Evolutionary conservation across 768 basidiomycete genomes (phyloP).

Genomic region (Mycena crocata): DNA sequence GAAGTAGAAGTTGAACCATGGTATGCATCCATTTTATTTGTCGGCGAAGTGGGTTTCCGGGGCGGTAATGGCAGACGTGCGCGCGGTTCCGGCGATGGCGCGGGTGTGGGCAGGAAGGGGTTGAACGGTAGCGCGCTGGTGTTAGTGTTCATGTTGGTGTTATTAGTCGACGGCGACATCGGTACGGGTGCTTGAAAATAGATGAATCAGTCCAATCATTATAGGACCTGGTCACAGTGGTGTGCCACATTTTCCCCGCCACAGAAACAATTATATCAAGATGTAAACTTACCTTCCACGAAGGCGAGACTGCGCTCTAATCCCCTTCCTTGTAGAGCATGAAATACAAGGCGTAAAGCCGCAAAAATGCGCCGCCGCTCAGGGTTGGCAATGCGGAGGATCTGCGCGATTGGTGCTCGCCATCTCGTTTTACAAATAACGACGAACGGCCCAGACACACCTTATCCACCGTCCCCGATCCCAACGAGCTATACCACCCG

Average conservation of each 20-base stretch:
- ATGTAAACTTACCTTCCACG: slow-evolving; percentile 62
- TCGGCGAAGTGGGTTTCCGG: slow-evolving; percentile 4
- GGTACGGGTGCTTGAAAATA: neutral
- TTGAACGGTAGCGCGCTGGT: neutral
- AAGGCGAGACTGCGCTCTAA: slow-evolving; percentile 62
- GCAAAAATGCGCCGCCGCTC: slow-evolving; percentile 65
- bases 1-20: neutral
- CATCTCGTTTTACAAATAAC: neutral
- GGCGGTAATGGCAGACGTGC: slow-evolving; percentile 17
- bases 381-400: slow-evolving; percentile 54
- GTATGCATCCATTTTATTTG: too few species aligned
- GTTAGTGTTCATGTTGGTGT: neutral
- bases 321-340: slow-evolving; percentile 53
- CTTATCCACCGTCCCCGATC: slow-evolving; percentile 40
- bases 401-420: slow-evolving; percentile 17
- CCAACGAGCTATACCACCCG: slow-evolving; percentile 53
- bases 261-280: too few species aligned
- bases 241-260: too few species aligned
- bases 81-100: slow-evolving; percentile 27
- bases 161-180: neutral
- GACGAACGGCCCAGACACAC: neutral
- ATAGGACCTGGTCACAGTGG: too few species aligned
- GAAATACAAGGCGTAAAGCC: slow-evolving; percentile 59
- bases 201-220: neutral
- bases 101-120: slow-evolving; percentile 29